Base-by-base conservation (phyloP, 1,284 basidiomycete genomes). In the Tilletia horrida region DNA sequence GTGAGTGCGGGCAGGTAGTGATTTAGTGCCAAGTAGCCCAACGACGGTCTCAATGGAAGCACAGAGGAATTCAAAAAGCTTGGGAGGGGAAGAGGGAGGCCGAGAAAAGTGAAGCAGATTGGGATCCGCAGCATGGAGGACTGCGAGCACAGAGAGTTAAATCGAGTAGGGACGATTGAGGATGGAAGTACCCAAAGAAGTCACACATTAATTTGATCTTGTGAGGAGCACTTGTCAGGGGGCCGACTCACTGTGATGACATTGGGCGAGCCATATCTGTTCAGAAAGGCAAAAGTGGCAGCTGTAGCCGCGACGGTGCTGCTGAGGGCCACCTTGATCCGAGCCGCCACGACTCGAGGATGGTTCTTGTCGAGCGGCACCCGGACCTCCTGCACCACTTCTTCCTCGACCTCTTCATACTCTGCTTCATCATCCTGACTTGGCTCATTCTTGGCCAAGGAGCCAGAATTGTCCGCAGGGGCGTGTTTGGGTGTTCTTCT, bases 61-160 rank as follows among this genome's bases (percentile, higher is more conserved):
- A 43, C 65, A 62, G 62, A 64, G 11, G 70, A 72, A 2, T 70
- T 73, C 48, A 73, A 50, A n/a, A 73, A 65, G 1, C 71, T 68
- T 9, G 70, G 72, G 1, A 65, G 50, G 9, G 77, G 74, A 11
- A 74, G 69, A 2, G 73, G 70, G 6, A 78, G 67, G 31, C 77
- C 78, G 27, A 78, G 63, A 29, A 66, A 67, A 23, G 66, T 70
- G 47, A 66, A 64, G 11, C 68, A 62, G 27, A 68, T 64, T 43
- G 75, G 71, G 1, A 63, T 16, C 1, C 29, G 59, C 40, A 70
- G 18, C 40, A 65, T 11, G 43, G 44, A 27, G 43, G 13, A 69
- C 35, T 25, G 69, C 65, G 47, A 57, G 66, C 6, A 65, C 2
- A 81, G 81, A 7, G 81, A 69, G 4, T 83, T 72, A n/a, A n/a